phyloP scores from a whole-genome alignment of 331 rosid species.

The Rhamnella rubrinervis region DNA sequence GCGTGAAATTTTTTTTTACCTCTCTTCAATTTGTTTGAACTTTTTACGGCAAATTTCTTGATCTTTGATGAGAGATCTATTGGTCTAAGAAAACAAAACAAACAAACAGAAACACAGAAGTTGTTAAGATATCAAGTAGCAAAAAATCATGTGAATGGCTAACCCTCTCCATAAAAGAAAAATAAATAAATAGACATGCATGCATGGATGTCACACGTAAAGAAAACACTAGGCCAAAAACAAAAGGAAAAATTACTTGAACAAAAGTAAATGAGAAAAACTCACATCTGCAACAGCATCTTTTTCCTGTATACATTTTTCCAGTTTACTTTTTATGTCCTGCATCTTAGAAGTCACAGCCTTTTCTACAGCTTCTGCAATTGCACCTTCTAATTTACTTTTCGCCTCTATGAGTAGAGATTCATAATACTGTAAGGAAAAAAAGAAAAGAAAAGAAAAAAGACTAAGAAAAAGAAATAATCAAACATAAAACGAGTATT shows the following conservation, averaged over 20 bases:
- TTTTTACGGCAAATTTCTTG: conserved; percentile 62
- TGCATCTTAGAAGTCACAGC: conserved; percentile 62
- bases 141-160: not conserved
- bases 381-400: conserved; percentile 54
- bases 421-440: conserved; percentile 61
- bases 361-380: conserved; percentile 71
- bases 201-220: not conserved
- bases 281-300: conserved; percentile 58
- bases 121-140: not conserved
- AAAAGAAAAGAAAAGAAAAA: conserved; percentile 1
- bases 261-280: conserved; percentile 4
- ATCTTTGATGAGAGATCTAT: conserved; percentile 68
- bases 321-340: conserved; percentile 71
- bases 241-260: not conserved
- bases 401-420: conserved; percentile 69
- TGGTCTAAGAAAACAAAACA: conserved; percentile 45
- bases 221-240: not conserved
- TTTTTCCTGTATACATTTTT: conserved; percentile 57
- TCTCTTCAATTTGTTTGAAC: conserved; percentile 69
- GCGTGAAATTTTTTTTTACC: conserved; percentile 38
- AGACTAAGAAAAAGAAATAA: not conserved
- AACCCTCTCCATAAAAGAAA: no score
- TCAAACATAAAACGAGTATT: no score
- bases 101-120: conserved; percentile 13
- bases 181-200: not conserved